A percentile compares a stretch with the other conserved stretches of the same genome.
phyloP scores from a whole-genome alignment of 768 basidiomycete species.

The Termitomyces sp. region DNA sequence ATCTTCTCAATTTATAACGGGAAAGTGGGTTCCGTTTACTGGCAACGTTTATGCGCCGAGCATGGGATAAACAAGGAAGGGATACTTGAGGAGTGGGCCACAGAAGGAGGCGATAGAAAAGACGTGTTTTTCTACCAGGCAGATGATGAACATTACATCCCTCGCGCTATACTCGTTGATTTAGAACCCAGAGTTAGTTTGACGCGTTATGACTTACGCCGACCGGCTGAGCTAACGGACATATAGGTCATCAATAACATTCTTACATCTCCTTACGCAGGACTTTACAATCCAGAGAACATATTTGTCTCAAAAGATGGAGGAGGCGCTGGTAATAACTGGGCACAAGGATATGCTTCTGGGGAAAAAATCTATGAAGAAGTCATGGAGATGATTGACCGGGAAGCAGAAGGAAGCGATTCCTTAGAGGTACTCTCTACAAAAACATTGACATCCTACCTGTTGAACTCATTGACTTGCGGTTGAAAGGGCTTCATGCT shows the following conservation, averaged over 20 bases:
- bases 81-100: conserved; percentile 95
- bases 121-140: conserved; percentile 99
- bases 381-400: conserved; percentile 98
- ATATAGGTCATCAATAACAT: conserved; percentile 96
- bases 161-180: conserved; percentile 93
- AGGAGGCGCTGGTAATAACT: conserved; percentile 99
- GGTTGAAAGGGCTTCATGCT: conserved; percentile 89
- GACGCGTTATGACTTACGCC: neutral
- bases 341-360: conserved; percentile 91
- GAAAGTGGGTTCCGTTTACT: conserved; percentile 94
- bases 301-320: conserved; percentile 96
- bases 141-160: conserved; percentile 99
- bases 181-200: conserved; percentile 86
- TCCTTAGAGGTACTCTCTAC: conserved; percentile 74
- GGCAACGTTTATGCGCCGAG: conserved; percentile 97
- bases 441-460: neutral
- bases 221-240: conserved; percentile 12
- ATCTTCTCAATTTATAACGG: neutral
- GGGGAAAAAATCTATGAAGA: conserved; percentile 95
- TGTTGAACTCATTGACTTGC: neutral
- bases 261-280: conserved; percentile 81
- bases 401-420: conserved; percentile 97
- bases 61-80: conserved; percentile 97
- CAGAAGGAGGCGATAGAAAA: conserved; percentile 92
- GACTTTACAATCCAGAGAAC: conserved; percentile 96